Evolutionary conservation across 495 filamentous ascomycete species (phyloP).

Genomic region (Penicillium canescens): DNA sequence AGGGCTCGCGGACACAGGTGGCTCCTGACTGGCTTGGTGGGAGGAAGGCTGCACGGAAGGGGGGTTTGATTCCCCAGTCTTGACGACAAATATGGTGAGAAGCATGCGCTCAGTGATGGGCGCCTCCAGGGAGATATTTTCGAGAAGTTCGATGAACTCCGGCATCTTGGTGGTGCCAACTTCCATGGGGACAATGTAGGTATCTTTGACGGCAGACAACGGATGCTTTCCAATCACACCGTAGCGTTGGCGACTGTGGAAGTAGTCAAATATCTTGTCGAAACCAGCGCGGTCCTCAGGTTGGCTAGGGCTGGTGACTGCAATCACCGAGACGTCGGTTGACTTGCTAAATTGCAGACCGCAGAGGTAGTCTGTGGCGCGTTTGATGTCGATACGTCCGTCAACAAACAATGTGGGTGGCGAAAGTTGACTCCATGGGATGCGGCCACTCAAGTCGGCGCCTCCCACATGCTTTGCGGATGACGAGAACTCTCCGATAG

Average conservation of each 20-base stretch:
- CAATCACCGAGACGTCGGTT: conserved; percentile 72
- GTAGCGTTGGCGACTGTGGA: conserved; percentile 71
- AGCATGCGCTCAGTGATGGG: conserved; percentile 68
- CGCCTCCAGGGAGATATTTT: conserved; percentile 68
- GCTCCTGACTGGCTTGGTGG: conserved; percentile 41
- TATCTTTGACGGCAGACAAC: conserved; percentile 68
- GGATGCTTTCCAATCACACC: conserved; percentile 77
- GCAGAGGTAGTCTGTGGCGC: conserved; percentile 87
- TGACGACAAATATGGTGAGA: conserved; percentile 74
- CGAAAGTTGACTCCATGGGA: conserved; percentile 70
- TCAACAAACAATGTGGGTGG: conserved; percentile 69
- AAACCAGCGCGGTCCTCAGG: conserved; percentile 56
- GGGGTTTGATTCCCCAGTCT: conserved; percentile 46
- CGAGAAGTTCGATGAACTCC: conserved; percentile 76
- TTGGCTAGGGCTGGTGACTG: conserved; percentile 57
- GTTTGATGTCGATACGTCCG: conserved; percentile 77
- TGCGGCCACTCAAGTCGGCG: conserved; percentile 60
- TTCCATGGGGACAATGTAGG: conserved; percentile 74
- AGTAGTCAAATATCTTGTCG: conserved; percentile 75
- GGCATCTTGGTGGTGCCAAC: conserved; percentile 57
- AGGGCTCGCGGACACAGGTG: conserved; percentile 41
- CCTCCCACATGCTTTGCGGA: conserved; percentile 84
- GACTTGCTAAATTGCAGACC: conserved; percentile 70
- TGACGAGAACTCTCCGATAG: conserved; percentile 69
- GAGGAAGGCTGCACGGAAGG: conserved; percentile 48